Base-by-base conservation (phyloP, 2,329 filamentous ascomycete genomes). In the Colletotrichum acutatum region DNA sequence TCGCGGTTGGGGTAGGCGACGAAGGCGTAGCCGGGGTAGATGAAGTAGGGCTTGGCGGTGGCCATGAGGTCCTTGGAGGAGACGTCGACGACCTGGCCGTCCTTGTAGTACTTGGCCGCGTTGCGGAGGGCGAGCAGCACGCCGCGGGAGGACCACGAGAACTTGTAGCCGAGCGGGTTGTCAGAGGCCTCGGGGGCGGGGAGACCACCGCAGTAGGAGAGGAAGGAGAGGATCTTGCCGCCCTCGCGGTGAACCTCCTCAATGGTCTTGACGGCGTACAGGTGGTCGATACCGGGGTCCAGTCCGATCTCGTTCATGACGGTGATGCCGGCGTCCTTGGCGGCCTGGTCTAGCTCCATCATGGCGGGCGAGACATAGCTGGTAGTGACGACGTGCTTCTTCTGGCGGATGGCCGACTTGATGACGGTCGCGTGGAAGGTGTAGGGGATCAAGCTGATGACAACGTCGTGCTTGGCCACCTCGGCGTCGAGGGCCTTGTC, bases 291-390 rank as follows among this genome's bases (percentile, higher is more conserved):
- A 80, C 64, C 66, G 49, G 66, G 68, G 79, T 85, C 84, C 73
- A 93, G 80, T 75, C 95, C 95, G 80, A 97, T 97, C 89, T 98
- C 96, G 85, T 98, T 98, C 93, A 98, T 95, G 81, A 98, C 95
- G 12, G 95, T 97, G 81, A 98, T 98, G 74, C 95, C 95, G 22
- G 96, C 96, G 75, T 93, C 93, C 89, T 98, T 97, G 82, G 90
- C 91, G 78, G 93, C 87, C 78, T 91, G 87, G 79, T 98, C 93
- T 63, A 98, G 91, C 86, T 95, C 96, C 85, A 92, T 84, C 95
- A 98, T 98, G 76, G 94, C 94, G 4, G 95, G 95, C 5, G 94
- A 97, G 77, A 98, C 94, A 81, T 98, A 98, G 76, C 91, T 95
- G 34, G 96, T 98, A 72, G 96, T 98, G 80, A 98, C 95, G 74